Evolutionary conservation across 2,329 filamentous ascomycete species (phyloP).

Genomic region (Sclerotinia trifoliorum): DNA sequence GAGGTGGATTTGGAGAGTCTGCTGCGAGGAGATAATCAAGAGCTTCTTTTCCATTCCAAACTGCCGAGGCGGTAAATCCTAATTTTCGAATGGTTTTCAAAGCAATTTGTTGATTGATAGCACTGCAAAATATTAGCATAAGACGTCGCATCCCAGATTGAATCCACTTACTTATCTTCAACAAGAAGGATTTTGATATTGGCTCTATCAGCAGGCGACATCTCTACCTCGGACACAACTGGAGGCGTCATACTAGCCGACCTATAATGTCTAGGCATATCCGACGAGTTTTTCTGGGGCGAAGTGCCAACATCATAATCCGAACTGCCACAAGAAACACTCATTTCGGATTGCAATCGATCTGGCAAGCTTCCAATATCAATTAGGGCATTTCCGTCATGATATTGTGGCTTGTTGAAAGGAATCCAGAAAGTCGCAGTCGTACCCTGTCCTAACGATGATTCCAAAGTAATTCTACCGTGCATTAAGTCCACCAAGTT

Average conservation of each 20-base stretch:
- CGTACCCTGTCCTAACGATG: slow-evolving; percentile 65
- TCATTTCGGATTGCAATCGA: slow-evolving; percentile 62
- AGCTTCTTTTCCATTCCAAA: slow-evolving; percentile 77
- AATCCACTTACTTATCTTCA: slow-evolving; percentile 68
- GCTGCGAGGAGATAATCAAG: slow-evolving; percentile 67
- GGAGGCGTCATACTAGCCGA: slow-evolving; percentile 33
- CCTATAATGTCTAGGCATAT: slow-evolving; percentile 24
- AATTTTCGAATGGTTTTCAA: slow-evolving; percentile 72
- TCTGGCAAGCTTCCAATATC: slow-evolving; percentile 65
- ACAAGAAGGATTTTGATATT: slow-evolving; percentile 72
- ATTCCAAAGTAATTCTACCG: slow-evolving; percentile 69
- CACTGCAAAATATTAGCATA: slow-evolving; percentile 39
- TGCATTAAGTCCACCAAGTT: slow-evolving; percentile 78
- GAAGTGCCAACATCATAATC: slow-evolving; percentile 55
- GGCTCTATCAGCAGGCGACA: slow-evolving; percentile 57
- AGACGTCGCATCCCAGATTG: background rate
- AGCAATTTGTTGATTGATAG: slow-evolving; percentile 74
- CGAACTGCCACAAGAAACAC: slow-evolving; percentile 65
- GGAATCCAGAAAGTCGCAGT: slow-evolving; percentile 75
- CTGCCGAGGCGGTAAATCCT: slow-evolving; percentile 67
- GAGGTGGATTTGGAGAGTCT: slow-evolving; percentile 38
- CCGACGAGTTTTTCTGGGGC: slow-evolving; percentile 38
- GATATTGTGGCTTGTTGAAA: slow-evolving; percentile 66
- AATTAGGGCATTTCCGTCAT: slow-evolving; percentile 51
- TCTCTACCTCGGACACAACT: slow-evolving; percentile 46